Conservation (phyloP, 1,284 basidiomycete genomes). For the Trichosporon sp. region DNA sequence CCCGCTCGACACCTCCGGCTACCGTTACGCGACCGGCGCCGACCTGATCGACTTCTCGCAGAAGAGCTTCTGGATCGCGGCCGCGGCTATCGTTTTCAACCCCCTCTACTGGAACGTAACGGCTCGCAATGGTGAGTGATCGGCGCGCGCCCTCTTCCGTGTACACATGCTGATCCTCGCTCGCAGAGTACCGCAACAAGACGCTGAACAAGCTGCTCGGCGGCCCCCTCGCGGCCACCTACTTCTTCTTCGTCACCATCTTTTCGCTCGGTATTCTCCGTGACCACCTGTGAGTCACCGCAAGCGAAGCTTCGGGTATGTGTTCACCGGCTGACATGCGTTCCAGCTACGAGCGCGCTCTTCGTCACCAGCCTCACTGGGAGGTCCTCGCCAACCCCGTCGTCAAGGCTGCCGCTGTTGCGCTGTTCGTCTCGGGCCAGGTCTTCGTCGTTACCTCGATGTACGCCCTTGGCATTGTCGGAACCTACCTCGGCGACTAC, state of each 20-base stretch:
- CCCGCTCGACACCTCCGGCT: slow-evolving; percentile 19
- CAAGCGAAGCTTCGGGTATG: neutral
- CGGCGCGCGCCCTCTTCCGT: neutral
- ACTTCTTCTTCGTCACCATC: slow-evolving; percentile 84
- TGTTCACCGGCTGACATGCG: neutral
- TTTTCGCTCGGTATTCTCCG: slow-evolving; percentile 79
- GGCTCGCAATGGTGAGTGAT: slow-evolving; percentile 73
- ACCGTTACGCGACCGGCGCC: slow-evolving; percentile 25
- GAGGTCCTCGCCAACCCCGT: slow-evolving; percentile 55
- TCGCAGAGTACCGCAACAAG: slow-evolving; percentile 75
- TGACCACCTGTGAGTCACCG: slow-evolving; percentile 68
- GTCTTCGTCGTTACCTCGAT: slow-evolving; percentile 81
- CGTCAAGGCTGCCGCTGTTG: slow-evolving; percentile 58
- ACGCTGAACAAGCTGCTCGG: slow-evolving; percentile 75
- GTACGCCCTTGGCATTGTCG: slow-evolving; percentile 82
- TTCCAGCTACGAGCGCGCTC: slow-evolving; percentile 38
- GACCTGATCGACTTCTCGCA: slow-evolving; percentile 56
- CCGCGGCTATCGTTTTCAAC: slow-evolving; percentile 73
- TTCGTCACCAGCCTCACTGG: slow-evolving; percentile 38
- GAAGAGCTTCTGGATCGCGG: slow-evolving; percentile 60
- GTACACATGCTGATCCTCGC: neutral
- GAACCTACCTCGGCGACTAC: slow-evolving; percentile 90
- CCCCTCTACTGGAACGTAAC: slow-evolving; percentile 94
- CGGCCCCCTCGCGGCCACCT: slow-evolving; percentile 71
- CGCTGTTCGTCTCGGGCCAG: slow-evolving; percentile 67